phyloP scores from a whole-genome alignment of 495 filamentous ascomycete genomes.

The Daldinia childiae region DNA sequence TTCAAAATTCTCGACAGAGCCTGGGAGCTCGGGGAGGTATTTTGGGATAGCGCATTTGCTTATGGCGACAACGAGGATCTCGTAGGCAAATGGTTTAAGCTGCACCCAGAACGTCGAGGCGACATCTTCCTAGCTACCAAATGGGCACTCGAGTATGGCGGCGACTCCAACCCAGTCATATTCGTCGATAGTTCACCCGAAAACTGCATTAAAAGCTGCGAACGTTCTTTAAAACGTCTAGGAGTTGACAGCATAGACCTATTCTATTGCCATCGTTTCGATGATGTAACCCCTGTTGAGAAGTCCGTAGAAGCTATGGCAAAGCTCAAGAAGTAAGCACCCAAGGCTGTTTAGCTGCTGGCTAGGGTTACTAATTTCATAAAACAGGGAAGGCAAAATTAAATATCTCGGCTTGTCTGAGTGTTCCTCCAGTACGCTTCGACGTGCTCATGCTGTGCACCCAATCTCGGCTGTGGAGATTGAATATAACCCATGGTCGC shows the following conservation, averaged over 20 bases:
- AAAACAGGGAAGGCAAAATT: conserved; percentile 60
- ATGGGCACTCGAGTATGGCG: conserved; percentile 52
- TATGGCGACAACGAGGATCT: conserved; percentile 63
- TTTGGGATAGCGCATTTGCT: conserved; percentile 61
- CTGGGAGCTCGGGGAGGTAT: conserved; percentile 56
- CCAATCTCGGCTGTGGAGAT: conserved; percentile 56
- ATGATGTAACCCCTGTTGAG: conserved; percentile 68
- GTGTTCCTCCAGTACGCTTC: conserved; percentile 49
- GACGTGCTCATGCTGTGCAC: conserved; percentile 51
- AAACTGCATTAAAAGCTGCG: conserved; percentile 61
- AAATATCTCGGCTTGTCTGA: conserved; percentile 61
- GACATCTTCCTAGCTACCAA: conserved; percentile 69
- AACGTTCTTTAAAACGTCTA: conserved; percentile 62
- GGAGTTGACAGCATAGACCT: conserved; percentile 65
- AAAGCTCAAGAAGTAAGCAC: conserved; percentile 51
- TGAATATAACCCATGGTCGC: conserved; percentile 57
- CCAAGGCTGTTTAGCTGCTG: neutral
- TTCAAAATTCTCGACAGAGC: conserved; percentile 59
- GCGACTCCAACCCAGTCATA: conserved; percentile 11
- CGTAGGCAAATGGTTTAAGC: conserved; percentile 63
- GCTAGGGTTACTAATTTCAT: conserved; percentile 3
- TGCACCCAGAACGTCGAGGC: conserved; percentile 56
- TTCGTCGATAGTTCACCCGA: conserved; percentile 60
- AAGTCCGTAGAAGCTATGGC: conserved; percentile 66
- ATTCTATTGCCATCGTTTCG: conserved; percentile 67